A percentile compares a stretch with the other conserved stretches of the same genome.
These are phyloP conservation scores for Nothophaeocryptopus gaeumannii DNA, from an alignment of 2,329 filamentous ascomycete species.

Conservation along the genomic window DNA sequence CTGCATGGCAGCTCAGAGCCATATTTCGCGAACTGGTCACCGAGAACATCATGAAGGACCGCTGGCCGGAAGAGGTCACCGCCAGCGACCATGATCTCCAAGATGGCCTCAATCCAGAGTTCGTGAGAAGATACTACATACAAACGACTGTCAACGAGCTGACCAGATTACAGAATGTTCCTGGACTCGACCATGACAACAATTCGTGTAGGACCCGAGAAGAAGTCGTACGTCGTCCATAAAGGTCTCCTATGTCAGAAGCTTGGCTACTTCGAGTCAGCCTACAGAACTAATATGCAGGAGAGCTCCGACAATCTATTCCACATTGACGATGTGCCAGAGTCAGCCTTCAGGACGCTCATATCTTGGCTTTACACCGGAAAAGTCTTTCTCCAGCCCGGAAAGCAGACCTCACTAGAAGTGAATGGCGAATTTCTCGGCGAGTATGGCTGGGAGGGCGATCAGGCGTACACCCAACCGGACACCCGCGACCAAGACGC, in stretches of 20 bases:
- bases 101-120: too few relatives aligned
- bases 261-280: conserved; percentile 5
- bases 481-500: background rate
- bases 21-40: too few relatives aligned
- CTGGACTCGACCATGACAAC: conserved; percentile 4
- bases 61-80: too few relatives aligned
- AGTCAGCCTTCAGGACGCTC: background rate
- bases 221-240: conserved; percentile 2
- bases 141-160: too few relatives aligned
- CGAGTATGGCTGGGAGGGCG: background rate
- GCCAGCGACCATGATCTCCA: too few relatives aligned
- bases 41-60: too few relatives aligned
- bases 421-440: too few relatives aligned
- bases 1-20: too few relatives aligned
- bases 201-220: background rate
- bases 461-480: background rate
- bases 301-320: conserved; percentile 1
- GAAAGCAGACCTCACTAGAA: background rate
- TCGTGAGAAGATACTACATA: too few relatives aligned
- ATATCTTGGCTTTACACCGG: conserved; percentile 9
- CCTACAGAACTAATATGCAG: conserved; percentile 3
- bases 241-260: conserved; percentile 7
- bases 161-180: too few relatives aligned
- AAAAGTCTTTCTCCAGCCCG: conserved; percentile 4
- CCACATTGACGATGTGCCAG: conserved; percentile 1